Base-by-base conservation (phyloP, 805 yeast species). In the Kregervanrija fluxuum region DNA sequence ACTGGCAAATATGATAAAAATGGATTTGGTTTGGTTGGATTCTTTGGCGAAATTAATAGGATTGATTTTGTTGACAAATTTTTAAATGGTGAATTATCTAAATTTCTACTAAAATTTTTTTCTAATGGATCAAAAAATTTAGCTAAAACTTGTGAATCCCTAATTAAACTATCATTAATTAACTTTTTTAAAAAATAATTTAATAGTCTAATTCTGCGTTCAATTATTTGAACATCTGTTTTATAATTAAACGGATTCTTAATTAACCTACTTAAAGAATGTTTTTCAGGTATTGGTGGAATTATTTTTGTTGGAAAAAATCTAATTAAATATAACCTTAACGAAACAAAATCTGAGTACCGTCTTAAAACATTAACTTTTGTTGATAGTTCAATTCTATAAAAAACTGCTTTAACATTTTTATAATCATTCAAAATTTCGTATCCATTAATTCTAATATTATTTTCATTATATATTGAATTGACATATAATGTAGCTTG, bases 231-330 rank as follows among this genome's bases (percentile, higher is more conserved):
- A 2, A 50, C 40, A 42, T 64, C 68, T 9, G 51, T 49, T 38
- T 59, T 62, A 46, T 64, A 64, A 28, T 50, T 51, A 36, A 64
- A 57, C 2, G 68, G 68, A 40, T 57, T 57, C 28, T 52, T 52
- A 14, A 66, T 47, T 14, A 63, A 48, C 35, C 56, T 50, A 37
- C 75, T 64, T 12, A 77, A 51, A 2, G 80, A 71, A 49, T 85
- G 93, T 56, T 85, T 85, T 59, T 82, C 85, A 0, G 99, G 99
- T n/a, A 93, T 87, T 1, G 97, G 96, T 3, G 99, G 98, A 9
- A 93, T 79, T 10, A 93, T 76, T n/a, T 85, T 65, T 5, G 95
- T 79, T 4, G 98, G 99, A 54, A 84, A 82, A 43, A 90, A 69
- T 51, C 80, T 78, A 2, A 79, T 67, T 32, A 93, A 67, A 4